phyloP scores from a whole-genome alignment of 495 filamentous ascomycete genomes.

The Penicillium robsamsonii region DNA sequence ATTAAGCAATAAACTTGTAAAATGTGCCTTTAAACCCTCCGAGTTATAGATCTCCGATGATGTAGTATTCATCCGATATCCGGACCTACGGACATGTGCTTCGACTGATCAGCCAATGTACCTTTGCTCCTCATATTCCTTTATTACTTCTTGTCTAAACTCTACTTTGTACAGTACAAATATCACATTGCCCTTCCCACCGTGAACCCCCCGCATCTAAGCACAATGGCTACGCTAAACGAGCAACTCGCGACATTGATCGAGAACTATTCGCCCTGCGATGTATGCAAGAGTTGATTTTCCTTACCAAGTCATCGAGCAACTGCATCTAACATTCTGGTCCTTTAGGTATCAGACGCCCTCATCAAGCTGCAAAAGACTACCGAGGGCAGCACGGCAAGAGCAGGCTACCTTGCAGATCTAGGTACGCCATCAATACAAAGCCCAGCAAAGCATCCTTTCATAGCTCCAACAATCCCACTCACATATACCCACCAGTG shows the following conservation, averaged over 20 bases:
- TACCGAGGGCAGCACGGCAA: slow-evolving; percentile 27
- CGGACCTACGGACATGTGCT: slow-evolving; percentile 29
- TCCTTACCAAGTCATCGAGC: background rate
- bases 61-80: slow-evolving; percentile 18
- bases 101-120: slow-evolving; percentile 2
- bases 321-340: background rate
- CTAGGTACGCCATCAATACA: slow-evolving; percentile 40
- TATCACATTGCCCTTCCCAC: background rate
- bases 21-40: background rate
- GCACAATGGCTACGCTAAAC: slow-evolving; percentile 31
- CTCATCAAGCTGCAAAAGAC: slow-evolving; percentile 58
- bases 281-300: slow-evolving; percentile 33
- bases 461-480: background rate
- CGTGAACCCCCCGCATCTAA: background rate
- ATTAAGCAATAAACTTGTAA: background rate
- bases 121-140: background rate
- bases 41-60: slow-evolving; percentile 18
- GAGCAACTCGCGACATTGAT: slow-evolving; percentile 35
- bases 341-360: slow-evolving; percentile 57
- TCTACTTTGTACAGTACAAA: background rate
- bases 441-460: background rate
- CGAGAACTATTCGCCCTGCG: slow-evolving; percentile 48
- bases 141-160: background rate
- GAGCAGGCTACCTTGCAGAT: slow-evolving; percentile 62
- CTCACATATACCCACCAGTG: slow-evolving; percentile 17